A percentile compares a stretch with the other conserved stretches of the same genome.
phyloP scores from a whole-genome alignment of 2,329 filamentous ascomycete species.

The Alternaria metachromatica region DNA sequence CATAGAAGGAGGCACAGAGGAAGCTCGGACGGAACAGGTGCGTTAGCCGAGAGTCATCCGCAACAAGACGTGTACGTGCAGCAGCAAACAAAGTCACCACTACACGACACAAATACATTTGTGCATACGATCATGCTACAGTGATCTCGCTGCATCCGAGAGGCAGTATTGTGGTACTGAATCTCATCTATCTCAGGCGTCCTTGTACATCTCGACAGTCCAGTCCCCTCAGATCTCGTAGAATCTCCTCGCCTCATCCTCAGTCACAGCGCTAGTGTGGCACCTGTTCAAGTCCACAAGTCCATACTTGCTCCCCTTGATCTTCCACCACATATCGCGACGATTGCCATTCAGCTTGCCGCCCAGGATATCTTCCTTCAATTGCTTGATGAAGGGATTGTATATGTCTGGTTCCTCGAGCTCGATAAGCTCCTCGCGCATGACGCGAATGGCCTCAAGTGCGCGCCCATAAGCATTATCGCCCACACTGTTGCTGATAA shows the following conservation, averaged over 20 bases:
- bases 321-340: slow-evolving; percentile 80
- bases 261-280: slow-evolving; percentile 69
- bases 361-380: slow-evolving; percentile 75
- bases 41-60: background rate
- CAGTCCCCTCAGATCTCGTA: slow-evolving; percentile 27
- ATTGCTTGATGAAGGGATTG: slow-evolving; percentile 72
- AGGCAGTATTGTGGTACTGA: too few relatives aligned
- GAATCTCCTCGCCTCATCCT: slow-evolving; percentile 68
- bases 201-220: background rate
- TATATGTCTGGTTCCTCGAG: slow-evolving; percentile 78
- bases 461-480: slow-evolving; percentile 76
- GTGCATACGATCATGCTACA: background rate
- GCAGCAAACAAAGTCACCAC: background rate
- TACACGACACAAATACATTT: background rate
- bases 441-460: slow-evolving; percentile 75
- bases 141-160: background rate
- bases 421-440: slow-evolving; percentile 78
- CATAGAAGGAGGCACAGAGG: background rate
- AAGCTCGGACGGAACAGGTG: background rate
- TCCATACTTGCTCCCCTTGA: slow-evolving; percentile 72
- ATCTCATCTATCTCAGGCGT: background rate
- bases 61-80: background rate
- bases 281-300: slow-evolving; percentile 71
- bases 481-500: slow-evolving; percentile 76
- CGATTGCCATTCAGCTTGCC: slow-evolving; percentile 78